Base-by-base conservation (phyloP, 169 alveolate genomes). In the Babesia microti region DNA sequence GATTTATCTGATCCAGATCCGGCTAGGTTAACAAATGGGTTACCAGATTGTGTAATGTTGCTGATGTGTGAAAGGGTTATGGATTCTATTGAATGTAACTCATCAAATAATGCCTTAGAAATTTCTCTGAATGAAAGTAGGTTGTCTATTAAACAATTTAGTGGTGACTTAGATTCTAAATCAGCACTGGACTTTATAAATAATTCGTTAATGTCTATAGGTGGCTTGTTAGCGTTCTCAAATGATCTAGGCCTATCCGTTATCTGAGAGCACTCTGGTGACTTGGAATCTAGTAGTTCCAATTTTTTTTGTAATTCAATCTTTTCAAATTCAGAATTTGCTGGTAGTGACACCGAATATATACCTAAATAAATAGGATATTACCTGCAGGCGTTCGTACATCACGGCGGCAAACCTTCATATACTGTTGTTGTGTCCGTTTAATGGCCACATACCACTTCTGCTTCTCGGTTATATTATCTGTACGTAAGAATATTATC, bases 401-500 rank as follows among this genome's bases (percentile, higher is more conserved):
- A 28, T 33, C 32, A 17, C 46, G 42, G 30, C 55, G 73, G 32
- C 55, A 29, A 12, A 70, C 41, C 40, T 53, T 68, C 12, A 66
- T 22, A 29, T 61, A 52, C 23, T 47, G 53, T 18, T 67, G 47
- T 34, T 76, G 81, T 0, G 86, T 82, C 51, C 59, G 56, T 41
- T 76, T 76, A 57, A 76, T 66, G 17, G 86, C 68, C 4, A 70
- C 79, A 28, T 65, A 76, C 86, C 86, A 76, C 54, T 45, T 56
- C 14, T 76, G 86, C 17, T 76, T 76, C 34, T 76, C 80, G 33
- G 68, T 57, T 1, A 80, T 75, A 5, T 68, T 66, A 46, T 76
- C 78, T 1, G 86, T 72, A 29, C 79, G 52, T 39, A 76, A 47
- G 66, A 74, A 76, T 17, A 76, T 49, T 5, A 76, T 28, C 1